These are phyloP conservation scores for Sphaerulina populicola DNA, from an alignment of 2,329 filamentous ascomycete genomes.

Conservation along the genomic window DNA sequence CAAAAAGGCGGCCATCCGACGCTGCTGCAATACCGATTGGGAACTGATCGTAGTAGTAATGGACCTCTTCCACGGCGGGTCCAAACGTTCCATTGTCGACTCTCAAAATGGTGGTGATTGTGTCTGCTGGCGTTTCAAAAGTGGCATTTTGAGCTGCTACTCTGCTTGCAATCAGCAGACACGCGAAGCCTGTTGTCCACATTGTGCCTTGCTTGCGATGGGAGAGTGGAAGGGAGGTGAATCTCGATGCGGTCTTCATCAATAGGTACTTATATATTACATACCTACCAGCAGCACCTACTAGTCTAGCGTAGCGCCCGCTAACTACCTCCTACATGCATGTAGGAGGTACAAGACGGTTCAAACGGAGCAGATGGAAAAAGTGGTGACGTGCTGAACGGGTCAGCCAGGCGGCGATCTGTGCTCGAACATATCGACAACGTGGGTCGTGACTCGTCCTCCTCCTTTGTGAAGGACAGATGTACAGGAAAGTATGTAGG, in stretches of 20 bases:
- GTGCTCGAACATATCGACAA: neutral
- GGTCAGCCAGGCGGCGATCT: neutral
- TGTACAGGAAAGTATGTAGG: too few relatives aligned
- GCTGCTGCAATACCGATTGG: slow-evolving; percentile 41
- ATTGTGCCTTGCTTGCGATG: neutral
- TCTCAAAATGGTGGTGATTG: slow-evolving; percentile 33
- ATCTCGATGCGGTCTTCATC: neutral
- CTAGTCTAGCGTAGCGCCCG: neutral
- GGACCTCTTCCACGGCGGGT: slow-evolving; percentile 42
- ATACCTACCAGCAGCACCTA: neutral
- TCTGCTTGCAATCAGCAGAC: slow-evolving; percentile 12
- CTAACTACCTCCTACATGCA: neutral
- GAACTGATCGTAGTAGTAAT: slow-evolving; percentile 41
- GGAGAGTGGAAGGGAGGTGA: neutral
- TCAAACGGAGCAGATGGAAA: neutral
- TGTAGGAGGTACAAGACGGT: neutral
- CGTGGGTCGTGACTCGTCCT: neutral
- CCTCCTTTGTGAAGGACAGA: neutral
- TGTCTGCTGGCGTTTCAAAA: slow-evolving; percentile 10
- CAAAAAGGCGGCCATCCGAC: slow-evolving; percentile 38
- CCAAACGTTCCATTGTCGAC: slow-evolving; percentile 44
- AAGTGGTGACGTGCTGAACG: neutral
- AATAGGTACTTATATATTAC: neutral
- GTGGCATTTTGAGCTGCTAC: slow-evolving; percentile 23
- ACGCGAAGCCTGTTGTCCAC: neutral